Conservation (phyloP, 2,329 filamentous ascomycete species). For the Hypoxylon sp. region DNA sequence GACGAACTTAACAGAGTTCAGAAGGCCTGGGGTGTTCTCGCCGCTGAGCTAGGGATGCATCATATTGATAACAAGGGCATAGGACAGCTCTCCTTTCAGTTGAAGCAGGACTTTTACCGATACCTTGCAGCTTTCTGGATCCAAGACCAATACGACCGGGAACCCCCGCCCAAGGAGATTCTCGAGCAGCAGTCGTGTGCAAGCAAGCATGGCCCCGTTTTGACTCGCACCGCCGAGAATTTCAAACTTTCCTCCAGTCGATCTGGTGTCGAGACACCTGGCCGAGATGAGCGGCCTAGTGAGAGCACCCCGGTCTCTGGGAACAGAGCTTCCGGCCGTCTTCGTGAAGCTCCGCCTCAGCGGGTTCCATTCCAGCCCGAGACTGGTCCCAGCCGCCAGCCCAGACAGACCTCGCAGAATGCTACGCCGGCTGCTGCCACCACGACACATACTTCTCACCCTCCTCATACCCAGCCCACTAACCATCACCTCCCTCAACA, state of each 20-base stretch:
- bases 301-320: slow-evolving; percentile 63
- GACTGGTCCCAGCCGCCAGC: slow-evolving; percentile 72
- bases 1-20: slow-evolving; percentile 86
- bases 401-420: slow-evolving; percentile 67
- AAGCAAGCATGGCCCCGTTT: slow-evolving; percentile 83
- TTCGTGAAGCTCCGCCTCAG: slow-evolving; percentile 86
- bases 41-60: slow-evolving; percentile 79
- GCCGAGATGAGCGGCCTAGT: slow-evolving; percentile 69
- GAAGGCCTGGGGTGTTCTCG: slow-evolving; percentile 85
- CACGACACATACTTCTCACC: slow-evolving; percentile 43
- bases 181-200: slow-evolving; percentile 81
- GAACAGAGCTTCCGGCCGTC: slow-evolving; percentile 70
- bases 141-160: slow-evolving; percentile 78
- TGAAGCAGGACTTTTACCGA: slow-evolving; percentile 92
- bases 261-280: slow-evolving; percentile 69
- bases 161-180: slow-evolving; percentile 88
- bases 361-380: slow-evolving; percentile 88
- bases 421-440: slow-evolving; percentile 40
- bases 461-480: slow-evolving; percentile 40
- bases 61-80: slow-evolving; percentile 72
- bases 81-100: slow-evolving; percentile 83
- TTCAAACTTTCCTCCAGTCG: slow-evolving; percentile 68
- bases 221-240: slow-evolving; percentile 83
- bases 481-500: slow-evolving; percentile 46
- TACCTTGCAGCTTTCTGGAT: slow-evolving; percentile 91